Base-by-base conservation (phyloP, 1,139 yeast species). In the Lodderomyces elongisporus region DNA sequence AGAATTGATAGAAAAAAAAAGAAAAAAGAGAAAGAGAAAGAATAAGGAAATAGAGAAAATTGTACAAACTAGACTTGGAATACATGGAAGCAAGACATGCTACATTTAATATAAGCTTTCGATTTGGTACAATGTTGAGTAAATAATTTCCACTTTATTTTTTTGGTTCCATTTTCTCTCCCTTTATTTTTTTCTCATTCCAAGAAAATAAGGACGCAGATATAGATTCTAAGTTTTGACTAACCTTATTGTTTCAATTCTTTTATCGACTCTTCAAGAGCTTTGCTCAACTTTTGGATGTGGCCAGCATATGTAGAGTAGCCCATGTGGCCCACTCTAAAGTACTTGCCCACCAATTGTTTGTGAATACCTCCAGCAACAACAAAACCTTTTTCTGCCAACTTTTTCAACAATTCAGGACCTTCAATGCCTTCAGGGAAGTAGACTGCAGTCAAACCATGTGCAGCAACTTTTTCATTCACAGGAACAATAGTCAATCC, bases 281-380 rank as follows among this genome's bases (percentile, higher is more conserved):
- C 70, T 14, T 44, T 47, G 25, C 57, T 45, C 35, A 68, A 58
- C 41, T 49, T 39, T 32, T 60, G 68, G 27, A 68, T 56, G 42
- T 68, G 74, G 28, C 71, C 74, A 36, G 58, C 67, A 41, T 62
- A 61, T 18, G 67, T 60, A 6, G 74, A 67, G 47, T 54, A 52
- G 23, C 96, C 96, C 97, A 89, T 89, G 62, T 89, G 97, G 21
- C 97, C 97, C 40, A 89, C 79, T 62, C 97, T 78, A 66, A 89
- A 85, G 65, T 88, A 88, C 57, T 82, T 80, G 38, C 84, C 75
- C 31, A 78, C 82, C 49, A 87, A 77, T 15, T 79, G 85, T 60
- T 79, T 81, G 64, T 85, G 93, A 46, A 89, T 80, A 41, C 96
- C 97, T 34, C 94, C 94, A 31, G 97, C 96, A 35, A 89, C 74